Conservation (phyloP, 2,329 filamentous ascomycete species). For the Madurella mycetomatis region DNA sequence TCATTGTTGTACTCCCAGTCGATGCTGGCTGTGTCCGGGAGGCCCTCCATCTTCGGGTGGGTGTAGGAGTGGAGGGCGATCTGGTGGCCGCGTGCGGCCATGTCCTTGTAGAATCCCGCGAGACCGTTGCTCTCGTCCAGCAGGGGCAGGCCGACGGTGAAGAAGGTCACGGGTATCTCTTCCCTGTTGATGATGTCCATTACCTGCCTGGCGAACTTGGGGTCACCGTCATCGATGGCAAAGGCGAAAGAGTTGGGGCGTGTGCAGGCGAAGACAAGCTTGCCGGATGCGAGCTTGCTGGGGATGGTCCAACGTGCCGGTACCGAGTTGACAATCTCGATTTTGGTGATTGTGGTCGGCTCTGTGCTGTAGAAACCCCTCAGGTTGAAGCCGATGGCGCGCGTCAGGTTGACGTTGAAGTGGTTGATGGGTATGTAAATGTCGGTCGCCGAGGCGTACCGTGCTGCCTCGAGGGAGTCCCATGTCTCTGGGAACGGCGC, state of each 20-base stretch:
- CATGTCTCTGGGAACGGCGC: constrained; percentile 63
- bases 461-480: constrained; percentile 61
- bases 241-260: constrained; percentile 68
- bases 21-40: constrained; percentile 48
- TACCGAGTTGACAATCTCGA: constrained; percentile 57
- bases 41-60: constrained; percentile 62
- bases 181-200: constrained; percentile 58
- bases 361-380: constrained; percentile 58
- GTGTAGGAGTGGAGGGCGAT: constrained; percentile 65
- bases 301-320: constrained; percentile 51
- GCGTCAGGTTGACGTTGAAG: constrained; percentile 57
- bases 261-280: constrained; percentile 59
- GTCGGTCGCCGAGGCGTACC: constrained; percentile 51
- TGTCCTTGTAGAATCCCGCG: constrained; percentile 59
- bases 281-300: constrained; percentile 56
- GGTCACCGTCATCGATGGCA: constrained; percentile 66
- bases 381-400: constrained; percentile 56
- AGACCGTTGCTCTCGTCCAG: constrained; percentile 57
- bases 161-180: constrained; percentile 64
- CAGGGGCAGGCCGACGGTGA: constrained; percentile 62
- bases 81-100: constrained; percentile 60
- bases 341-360: constrained; percentile 47
- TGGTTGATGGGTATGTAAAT: constrained; percentile 65
- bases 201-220: constrained; percentile 54
- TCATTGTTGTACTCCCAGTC: constrained; percentile 60